Percentiles rank a stretch among this genome's conserved stretches.
These are phyloP conservation scores for Calocybe gangraenosa DNA, from an alignment of 768 basidiomycete species.

Conservation along the genomic window DNA sequence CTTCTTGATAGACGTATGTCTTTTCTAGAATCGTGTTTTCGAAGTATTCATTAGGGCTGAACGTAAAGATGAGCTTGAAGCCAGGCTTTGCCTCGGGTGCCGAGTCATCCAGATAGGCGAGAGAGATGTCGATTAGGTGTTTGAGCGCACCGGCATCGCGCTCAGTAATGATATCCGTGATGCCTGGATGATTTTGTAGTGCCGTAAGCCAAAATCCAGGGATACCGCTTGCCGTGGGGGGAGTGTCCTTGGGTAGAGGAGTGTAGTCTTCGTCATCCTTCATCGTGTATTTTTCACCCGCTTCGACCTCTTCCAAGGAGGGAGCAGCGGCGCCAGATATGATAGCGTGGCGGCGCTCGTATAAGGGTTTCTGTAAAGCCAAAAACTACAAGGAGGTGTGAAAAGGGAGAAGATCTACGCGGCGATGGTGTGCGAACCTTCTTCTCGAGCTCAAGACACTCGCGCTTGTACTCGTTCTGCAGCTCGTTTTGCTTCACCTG, in stretches of 20 bases:
- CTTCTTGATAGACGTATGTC: conserved; percentile 90
- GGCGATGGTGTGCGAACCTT: conserved; percentile 53
- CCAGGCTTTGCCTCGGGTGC: conserved; percentile 70
- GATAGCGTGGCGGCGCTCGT: conserved; percentile 82
- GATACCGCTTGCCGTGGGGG: conserved; percentile 50
- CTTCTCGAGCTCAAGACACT: conserved; percentile 93
- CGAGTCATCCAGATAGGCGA: conserved; percentile 63
- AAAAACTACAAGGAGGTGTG: conserved; percentile 51
- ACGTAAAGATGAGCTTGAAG: conserved; percentile 86
- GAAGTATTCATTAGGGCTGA: conserved; percentile 83
- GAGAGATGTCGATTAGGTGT: conserved; percentile 71
- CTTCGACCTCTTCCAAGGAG: conserved; percentile 76
- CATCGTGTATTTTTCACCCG: conserved; percentile 66
- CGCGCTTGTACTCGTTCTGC: conserved; percentile 91
- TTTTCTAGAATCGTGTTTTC: conserved; percentile 81
- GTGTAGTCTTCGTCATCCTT: conserved; percentile 76
- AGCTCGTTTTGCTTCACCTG: conserved; percentile 89
- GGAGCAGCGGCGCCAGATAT: conserved; percentile 73
- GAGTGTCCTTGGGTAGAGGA: conserved; percentile 50
- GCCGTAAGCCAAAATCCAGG: conserved; percentile 99
- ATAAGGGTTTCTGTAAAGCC: conserved; percentile 75
- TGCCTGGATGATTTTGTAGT: conserved; percentile 83
- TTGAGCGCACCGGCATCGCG: conserved; percentile 87
- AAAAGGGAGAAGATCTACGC: conserved; percentile 2
- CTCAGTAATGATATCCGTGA: conserved; percentile 89